Evolutionary conservation across 176 grass and related monocot genomes (phyloP).

Genomic region (Eleusine coracana): DNA sequence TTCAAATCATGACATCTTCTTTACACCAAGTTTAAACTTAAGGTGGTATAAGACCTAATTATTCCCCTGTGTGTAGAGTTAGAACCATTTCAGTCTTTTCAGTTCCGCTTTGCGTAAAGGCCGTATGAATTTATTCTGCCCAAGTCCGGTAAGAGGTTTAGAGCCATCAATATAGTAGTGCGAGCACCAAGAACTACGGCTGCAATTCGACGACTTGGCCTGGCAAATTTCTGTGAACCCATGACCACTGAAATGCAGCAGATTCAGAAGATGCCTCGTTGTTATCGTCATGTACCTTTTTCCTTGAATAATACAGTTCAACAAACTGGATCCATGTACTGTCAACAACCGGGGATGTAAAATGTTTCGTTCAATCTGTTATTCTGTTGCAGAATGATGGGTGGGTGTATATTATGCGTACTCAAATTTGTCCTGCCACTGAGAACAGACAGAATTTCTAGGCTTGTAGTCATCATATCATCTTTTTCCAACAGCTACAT

Average conservation of each 20-base stretch:
- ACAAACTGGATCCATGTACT: constrained; percentile 6
- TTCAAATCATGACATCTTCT: constrained; percentile 35
- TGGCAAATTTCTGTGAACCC: constrained; percentile 18
- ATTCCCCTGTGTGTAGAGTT: constrained; percentile 48
- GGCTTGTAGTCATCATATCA: neutral
- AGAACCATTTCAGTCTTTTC: constrained; percentile 48
- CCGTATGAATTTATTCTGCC: constrained; percentile 45
- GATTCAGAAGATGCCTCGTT: neutral
- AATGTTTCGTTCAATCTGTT: constrained; percentile 27
- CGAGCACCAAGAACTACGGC: constrained; percentile 40
- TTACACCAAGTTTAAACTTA: constrained; percentile 43
- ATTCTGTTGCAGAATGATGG: constrained; percentile 33
- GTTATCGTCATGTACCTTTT: neutral
- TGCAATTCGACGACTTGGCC: constrained; percentile 33
- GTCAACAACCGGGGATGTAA: constrained; percentile 20
- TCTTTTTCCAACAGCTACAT: neutral
- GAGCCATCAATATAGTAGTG: constrained; percentile 38
- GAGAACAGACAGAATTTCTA: neutral
- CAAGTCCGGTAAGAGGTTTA: constrained; percentile 32
- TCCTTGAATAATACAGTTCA: constrained; percentile 17
- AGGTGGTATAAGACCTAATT: constrained; percentile 39
- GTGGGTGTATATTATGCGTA: neutral
- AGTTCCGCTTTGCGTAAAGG: constrained; percentile 41
- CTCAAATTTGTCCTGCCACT: neutral
- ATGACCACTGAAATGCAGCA: constrained; percentile 39